These are phyloP conservation scores for Termitomyces sp. DNA, from an alignment of 768 basidiomycete genomes.

Conservation along the genomic window DNA sequence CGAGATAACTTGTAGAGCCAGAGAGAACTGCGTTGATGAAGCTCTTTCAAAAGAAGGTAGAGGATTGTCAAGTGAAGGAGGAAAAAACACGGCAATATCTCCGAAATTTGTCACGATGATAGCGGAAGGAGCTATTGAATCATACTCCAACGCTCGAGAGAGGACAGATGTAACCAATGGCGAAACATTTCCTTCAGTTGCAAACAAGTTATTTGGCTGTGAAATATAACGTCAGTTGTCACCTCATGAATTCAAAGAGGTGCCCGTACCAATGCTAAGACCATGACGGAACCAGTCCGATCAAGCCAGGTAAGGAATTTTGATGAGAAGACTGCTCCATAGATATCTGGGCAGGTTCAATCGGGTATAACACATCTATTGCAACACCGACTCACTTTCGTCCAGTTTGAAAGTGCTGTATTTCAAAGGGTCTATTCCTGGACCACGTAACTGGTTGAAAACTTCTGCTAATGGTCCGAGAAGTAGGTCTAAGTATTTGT, in stretches of 20 bases:
- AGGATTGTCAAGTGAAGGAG: not conserved
- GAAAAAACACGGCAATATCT: not conserved
- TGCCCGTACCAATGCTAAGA: too few species aligned
- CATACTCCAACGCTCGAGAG: not conserved
- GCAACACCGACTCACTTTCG: not conserved
- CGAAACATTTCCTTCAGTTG: not conserved
- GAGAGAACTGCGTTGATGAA: not conserved
- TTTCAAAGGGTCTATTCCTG: too few species aligned
- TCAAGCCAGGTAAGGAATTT: not conserved
- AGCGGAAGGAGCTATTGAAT: not conserved
- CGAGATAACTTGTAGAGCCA: not conserved
- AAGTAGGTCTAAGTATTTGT: not conserved
- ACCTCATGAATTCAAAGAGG: too few species aligned
- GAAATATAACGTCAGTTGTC: too few species aligned
- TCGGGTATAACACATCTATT: not conserved
- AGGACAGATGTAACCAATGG: not conserved
- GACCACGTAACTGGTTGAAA: not conserved
- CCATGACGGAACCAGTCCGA: not conserved
- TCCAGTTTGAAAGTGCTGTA: not conserved
- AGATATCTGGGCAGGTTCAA: not conserved
- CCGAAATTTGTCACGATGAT: not conserved
- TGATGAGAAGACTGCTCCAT: not conserved
- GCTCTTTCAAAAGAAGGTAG: not conserved
- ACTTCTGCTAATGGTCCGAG: not conserved
- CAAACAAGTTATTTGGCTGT: not conserved